These are phyloP conservation scores for Houttuynia cordata DNA, from an alignment of 164 flowering plant species.

Conservation along the genomic window DNA sequence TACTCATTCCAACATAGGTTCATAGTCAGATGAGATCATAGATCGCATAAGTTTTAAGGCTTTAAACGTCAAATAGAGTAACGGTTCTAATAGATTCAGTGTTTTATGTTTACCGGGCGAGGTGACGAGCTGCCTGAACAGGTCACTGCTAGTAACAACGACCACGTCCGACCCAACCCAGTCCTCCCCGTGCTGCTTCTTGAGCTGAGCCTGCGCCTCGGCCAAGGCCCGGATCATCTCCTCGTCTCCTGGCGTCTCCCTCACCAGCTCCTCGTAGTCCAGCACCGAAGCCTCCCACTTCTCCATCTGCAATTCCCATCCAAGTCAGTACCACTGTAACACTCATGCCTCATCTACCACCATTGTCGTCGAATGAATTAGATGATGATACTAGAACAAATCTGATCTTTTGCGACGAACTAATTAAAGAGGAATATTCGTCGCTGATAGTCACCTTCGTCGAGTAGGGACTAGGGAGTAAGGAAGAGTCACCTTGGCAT, in stretches of 20 bases:
- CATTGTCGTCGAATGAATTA: neutral
- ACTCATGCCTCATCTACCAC: neutral
- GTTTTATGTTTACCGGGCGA: slow-evolving; percentile 35
- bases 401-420: too few species aligned
- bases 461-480: neutral
- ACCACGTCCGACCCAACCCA: slow-evolving; percentile 35
- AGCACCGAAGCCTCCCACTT: slow-evolving; percentile 68
- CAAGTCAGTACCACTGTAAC: too few species aligned
- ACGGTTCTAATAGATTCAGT: neutral
- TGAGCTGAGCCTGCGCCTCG: slow-evolving; percentile 46
- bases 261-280: slow-evolving; percentile 63
- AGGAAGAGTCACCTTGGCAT: slow-evolving; percentile 42
- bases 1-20: slow-evolving; percentile 8
- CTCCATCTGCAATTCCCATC: slow-evolving; percentile 34
- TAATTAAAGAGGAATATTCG: too few species aligned
- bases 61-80: too few species aligned
- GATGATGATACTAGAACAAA: too few species aligned
- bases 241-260: slow-evolving; percentile 55
- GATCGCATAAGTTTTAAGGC: too few species aligned
- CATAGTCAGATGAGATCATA: too few species aligned
- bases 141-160: slow-evolving; percentile 31
- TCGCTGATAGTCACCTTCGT: too few species aligned
- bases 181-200: slow-evolving; percentile 36
- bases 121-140: slow-evolving; percentile 40
- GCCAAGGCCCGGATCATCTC: slow-evolving; percentile 44